These are phyloP conservation scores for Chalaropsis thielavioides DNA, from an alignment of 2,329 filamentous ascomycete genomes.

Conservation along the genomic window DNA sequence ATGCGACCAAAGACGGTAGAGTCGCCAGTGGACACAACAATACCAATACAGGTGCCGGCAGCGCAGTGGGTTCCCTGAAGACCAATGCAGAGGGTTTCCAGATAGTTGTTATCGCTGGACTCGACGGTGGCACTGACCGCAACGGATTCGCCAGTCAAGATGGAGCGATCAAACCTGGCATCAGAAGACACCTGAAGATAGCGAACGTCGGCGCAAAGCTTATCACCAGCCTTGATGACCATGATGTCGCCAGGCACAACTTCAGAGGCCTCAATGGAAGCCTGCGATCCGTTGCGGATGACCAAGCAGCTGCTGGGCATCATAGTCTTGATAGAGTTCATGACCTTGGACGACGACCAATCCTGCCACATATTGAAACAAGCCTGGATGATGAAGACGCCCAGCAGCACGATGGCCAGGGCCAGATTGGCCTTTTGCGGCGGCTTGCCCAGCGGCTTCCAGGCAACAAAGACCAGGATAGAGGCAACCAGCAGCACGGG, in stretches of 20 bases:
- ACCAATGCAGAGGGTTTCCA: conserved; percentile 87
- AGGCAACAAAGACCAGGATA: conserved; percentile 61
- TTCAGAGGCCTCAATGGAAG: conserved; percentile 81
- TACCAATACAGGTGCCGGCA: conserved; percentile 76
- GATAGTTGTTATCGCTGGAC: conserved; percentile 50
- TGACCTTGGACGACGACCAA: conserved; percentile 61
- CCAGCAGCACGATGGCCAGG: conserved; percentile 55
- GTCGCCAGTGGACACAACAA: conserved; percentile 79
- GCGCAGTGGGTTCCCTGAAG: conserved; percentile 98
- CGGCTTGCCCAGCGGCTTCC: conserved; percentile 59
- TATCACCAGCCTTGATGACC: conserved; percentile 75
- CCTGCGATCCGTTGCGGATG: conserved; percentile 59
- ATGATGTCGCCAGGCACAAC: conserved; percentile 90
- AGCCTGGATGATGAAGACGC: conserved; percentile 56
- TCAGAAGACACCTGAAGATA: conserved; percentile 63
- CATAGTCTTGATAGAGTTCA: conserved; percentile 69
- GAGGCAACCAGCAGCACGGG: conserved; percentile 52
- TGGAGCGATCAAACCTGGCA: conserved; percentile 90
- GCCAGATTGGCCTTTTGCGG: conserved; percentile 56
- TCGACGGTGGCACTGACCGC: conserved; percentile 62
- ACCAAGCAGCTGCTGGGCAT: conserved; percentile 64
- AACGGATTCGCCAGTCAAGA: conserved; percentile 65
- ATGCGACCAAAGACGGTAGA: conserved; percentile 96
- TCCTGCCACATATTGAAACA: conserved; percentile 58
- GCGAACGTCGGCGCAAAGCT: conserved; percentile 77